Evolutionary conservation across 768 basidiomycete genomes (phyloP).

Genomic region (Naematelia aurantialba): DNA sequence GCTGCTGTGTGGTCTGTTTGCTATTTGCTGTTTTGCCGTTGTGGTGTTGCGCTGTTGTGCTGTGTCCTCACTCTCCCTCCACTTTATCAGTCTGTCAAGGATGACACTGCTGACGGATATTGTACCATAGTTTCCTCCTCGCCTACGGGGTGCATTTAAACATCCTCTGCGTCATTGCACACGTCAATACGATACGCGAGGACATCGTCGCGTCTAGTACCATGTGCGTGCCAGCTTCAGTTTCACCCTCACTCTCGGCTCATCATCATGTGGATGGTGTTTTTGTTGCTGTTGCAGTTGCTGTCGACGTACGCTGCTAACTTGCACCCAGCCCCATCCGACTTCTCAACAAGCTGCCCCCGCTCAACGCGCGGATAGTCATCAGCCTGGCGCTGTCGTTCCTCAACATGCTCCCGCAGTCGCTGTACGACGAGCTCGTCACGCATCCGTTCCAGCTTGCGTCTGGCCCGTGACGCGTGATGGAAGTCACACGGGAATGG

Average conservation of each 20-base stretch:
- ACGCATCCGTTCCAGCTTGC: slow-evolving; percentile 35
- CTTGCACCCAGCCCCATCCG: slow-evolving; percentile 98
- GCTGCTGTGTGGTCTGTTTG: too few species aligned
- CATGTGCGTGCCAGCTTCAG: neutral
- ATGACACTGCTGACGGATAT: neutral
- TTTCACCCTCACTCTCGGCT: neutral
- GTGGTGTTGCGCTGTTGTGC: too few species aligned
- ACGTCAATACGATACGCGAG: slow-evolving; percentile 80
- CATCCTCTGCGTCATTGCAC: slow-evolving; percentile 93
- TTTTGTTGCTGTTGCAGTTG: too few species aligned
- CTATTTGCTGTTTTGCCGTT: too few species aligned
- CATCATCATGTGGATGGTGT: too few species aligned
- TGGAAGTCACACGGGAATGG: too few species aligned
- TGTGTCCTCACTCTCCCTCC: neutral
- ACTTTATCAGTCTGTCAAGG: neutral
- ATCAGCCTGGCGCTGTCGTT: slow-evolving; percentile 91
- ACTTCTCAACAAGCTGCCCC: slow-evolving; percentile 86
- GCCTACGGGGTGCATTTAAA: slow-evolving; percentile 97
- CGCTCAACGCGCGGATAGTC: slow-evolving; percentile 77
- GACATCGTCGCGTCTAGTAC: slow-evolving; percentile 72
- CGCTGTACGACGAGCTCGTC: slow-evolving; percentile 45
- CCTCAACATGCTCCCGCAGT: slow-evolving; percentile 81
- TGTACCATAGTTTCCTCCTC: slow-evolving; percentile 66
- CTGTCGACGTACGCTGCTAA: too few species aligned
- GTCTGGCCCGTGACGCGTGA: neutral